Evolutionary conservation across 2,329 filamentous ascomycete species (phyloP).

Genomic region (Alternaria ventricosa): DNA sequence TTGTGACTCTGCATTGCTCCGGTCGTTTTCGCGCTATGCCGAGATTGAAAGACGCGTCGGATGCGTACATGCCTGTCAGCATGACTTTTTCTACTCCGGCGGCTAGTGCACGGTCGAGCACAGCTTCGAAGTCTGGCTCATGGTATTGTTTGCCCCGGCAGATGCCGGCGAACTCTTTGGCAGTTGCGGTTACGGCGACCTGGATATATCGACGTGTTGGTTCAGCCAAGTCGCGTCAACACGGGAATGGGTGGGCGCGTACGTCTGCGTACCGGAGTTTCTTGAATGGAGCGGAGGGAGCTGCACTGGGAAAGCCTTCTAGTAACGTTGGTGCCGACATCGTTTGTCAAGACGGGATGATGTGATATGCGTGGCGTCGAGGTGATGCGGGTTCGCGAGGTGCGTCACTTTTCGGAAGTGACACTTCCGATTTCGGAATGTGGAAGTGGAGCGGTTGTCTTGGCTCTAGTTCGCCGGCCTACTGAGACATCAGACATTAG

Average conservation of each 20-base stretch:
- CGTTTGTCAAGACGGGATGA: background rate
- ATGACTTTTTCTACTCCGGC: conserved; percentile 53
- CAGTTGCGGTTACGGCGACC: conserved; percentile 45
- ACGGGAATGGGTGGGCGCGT: background rate
- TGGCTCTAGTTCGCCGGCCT: background rate
- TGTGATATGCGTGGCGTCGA: background rate
- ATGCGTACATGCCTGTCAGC: conserved; percentile 49
- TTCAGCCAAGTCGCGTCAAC: background rate
- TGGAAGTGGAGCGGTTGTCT: background rate
- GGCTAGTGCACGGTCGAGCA: conserved; percentile 17
- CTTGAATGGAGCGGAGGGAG: background rate
- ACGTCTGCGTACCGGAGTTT: conserved; percentile 5
- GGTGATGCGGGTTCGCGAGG: background rate
- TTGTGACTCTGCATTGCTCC: conserved; percentile 52
- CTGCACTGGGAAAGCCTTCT: background rate
- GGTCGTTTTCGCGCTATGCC: conserved; percentile 27
- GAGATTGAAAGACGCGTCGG: conserved; percentile 47
- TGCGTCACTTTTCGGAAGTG: background rate
- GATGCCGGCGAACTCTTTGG: conserved; percentile 57
- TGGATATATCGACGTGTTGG: background rate
- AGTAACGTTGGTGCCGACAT: background rate
- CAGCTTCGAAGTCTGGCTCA: conserved; percentile 1
- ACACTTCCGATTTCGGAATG: background rate
- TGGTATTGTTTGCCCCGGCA: conserved; percentile 49
- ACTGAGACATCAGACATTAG: background rate